Evolutionary conservation across 306 rosid genomes (phyloP).

Genomic region (Parietaria judaica): DNA sequence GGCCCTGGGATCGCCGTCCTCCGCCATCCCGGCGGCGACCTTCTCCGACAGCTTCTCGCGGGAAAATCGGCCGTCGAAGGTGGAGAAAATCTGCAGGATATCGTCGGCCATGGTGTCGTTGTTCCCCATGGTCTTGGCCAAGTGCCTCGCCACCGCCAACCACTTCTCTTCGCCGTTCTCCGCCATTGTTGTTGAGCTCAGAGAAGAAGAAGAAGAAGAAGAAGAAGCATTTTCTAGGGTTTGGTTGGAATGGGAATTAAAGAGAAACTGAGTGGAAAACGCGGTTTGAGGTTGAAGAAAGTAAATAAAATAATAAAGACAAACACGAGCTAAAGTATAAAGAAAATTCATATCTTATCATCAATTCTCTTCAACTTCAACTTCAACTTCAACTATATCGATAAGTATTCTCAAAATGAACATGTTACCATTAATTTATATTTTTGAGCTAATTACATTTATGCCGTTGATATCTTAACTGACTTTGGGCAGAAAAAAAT

Average conservation of each 20-base stretch:
- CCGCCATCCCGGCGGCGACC: constrained; percentile 1
- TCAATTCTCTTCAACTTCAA: no score
- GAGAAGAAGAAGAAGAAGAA: background rate
- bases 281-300: constrained; percentile 37
- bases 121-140: constrained; percentile 81
- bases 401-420: no score
- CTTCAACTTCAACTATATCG: no score
- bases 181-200: constrained; percentile 34
- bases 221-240: background rate
- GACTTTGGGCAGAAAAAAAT: no score
- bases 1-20: constrained; percentile 35
- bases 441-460: no score
- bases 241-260: background rate
- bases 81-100: constrained; percentile 81
- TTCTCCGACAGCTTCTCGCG: constrained; percentile 70
- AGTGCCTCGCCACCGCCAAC: constrained; percentile 87
- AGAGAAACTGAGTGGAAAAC: constrained; percentile 21
- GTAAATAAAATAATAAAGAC: constrained; percentile 1
- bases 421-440: no score
- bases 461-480: no score
- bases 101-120: constrained; percentile 80
- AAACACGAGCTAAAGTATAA: background rate
- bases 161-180: constrained; percentile 94
- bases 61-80: constrained; percentile 87
- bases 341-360: no score